Evolutionary conservation across 371 early-diverging fungal genomes (phyloP).

Genomic region (Encephalitozoon romaleae): DNA sequence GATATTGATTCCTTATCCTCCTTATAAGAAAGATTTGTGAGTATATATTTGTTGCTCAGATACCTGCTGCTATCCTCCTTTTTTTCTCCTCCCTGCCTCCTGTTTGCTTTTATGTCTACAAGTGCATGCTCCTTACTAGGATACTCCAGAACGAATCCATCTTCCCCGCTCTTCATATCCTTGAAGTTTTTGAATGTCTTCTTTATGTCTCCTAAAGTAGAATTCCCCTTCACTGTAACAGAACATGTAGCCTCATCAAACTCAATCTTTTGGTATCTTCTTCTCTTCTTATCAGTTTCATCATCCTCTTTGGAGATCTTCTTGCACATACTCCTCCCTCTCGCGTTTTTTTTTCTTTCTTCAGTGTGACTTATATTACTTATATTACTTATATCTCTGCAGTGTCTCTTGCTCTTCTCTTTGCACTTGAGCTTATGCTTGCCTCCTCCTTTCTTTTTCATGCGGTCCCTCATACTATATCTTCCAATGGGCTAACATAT

Average conservation of each 20-base stretch:
- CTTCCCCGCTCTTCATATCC: not conserved
- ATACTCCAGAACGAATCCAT: not conserved
- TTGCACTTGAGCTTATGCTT: not conserved
- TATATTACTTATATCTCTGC: not conserved
- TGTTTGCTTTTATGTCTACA: constrained; percentile 10
- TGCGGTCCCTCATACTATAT: not conserved
- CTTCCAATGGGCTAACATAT: not conserved
- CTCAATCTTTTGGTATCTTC: not conserved
- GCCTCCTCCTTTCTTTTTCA: not conserved
- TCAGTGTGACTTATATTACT: no score
- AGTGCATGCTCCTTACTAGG: not conserved
- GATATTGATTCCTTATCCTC: constrained; percentile 50
- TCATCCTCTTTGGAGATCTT: not conserved
- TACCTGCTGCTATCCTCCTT: not conserved
- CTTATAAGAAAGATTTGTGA: constrained; percentile 49
- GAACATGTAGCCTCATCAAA: not conserved
- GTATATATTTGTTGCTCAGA: constrained; percentile 38
- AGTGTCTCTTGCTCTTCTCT: not conserved
- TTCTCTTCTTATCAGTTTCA: not conserved
- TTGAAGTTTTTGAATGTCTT: not conserved
- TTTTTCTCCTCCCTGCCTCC: not conserved
- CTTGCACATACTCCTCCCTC: not conserved
- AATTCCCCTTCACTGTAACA: not conserved
- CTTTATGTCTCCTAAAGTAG: not conserved
- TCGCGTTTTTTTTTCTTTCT: not conserved